Base-by-base conservation (phyloP, 2,329 filamentous ascomycete genomes). In the Grosmannia huntii region DNA sequence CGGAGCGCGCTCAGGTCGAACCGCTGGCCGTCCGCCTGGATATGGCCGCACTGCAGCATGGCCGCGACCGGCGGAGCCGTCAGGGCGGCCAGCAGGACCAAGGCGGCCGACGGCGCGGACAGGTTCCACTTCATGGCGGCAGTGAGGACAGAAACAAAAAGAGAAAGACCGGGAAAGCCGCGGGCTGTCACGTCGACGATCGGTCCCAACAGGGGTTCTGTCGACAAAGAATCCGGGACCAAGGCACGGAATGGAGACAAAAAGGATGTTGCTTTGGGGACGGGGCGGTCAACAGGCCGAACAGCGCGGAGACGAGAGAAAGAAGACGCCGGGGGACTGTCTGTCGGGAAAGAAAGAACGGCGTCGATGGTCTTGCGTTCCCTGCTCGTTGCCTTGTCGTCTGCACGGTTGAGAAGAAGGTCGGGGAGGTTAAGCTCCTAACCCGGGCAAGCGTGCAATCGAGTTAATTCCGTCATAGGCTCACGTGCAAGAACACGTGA, bases 1-100 rank as follows among this genome's bases (percentile, higher is more conserved):
- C 73, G 75, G 9, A 91, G 78, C 62, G 76, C 70, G 28, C 74
- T 74, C 33, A 92, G 74, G 70, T 90, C 77, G 70, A 86, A 91
- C 33, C 73, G 76, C 60, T 80, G 75, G 27, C 75, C 75, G 62
- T 84, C 79, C 1, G 81, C 75, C 4, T 77, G 71, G 36, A 90
- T 74, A 55, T 84, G 75, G 23, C 79, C 75, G 75, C 87, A 91
- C 62, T 80, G 71, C 57, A 89, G 72, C 62, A 76, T 80, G 49
- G 79, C 75, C 16, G 74, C 59, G 5, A 60, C 60, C 3, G 62
- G 63, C 55, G 56, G 57, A 16, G 53, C 60, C 12, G 59, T 60
- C 36, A 56, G 58, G 28, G 61, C 1, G 25, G 50, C 55, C 12
- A 60, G 52, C 12, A 60, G 41, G n/a, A 59, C 51, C 25, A 60